A percentile compares a stretch with the other conserved stretches of the same genome.
phyloP scores from a whole-genome alignment of 768 basidiomycete species.

The Leccinum incarnatum region DNA sequence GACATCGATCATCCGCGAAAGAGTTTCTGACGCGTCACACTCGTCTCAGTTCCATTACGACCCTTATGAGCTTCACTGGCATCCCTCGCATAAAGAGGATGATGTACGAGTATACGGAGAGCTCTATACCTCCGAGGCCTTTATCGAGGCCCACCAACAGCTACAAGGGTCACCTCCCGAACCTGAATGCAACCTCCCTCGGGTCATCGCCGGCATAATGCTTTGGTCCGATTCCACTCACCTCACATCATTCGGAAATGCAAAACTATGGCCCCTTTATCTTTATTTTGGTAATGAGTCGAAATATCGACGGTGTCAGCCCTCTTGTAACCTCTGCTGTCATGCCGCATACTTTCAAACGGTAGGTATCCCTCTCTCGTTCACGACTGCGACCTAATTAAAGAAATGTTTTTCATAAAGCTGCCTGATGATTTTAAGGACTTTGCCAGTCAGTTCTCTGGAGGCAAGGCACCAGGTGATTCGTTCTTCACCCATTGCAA shows the following conservation, averaged over 20 bases:
- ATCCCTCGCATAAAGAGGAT: not conserved
- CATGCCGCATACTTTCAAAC: not conserved
- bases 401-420: not conserved
- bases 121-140: not conserved
- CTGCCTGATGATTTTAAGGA: not conserved
- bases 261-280: no score
- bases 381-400: no score
- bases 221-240: not conserved
- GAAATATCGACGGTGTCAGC: not conserved
- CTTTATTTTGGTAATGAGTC: not conserved
- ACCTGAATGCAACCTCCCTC: not conserved
- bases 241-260: not conserved
- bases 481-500: not conserved
- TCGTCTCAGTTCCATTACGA: not conserved
- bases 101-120: not conserved
- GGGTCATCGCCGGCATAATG: not conserved
- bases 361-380: not conserved
- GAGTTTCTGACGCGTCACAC: not conserved
- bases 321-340: not conserved
- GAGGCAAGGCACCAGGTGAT: not conserved
- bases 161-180: not conserved
- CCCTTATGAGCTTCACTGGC: not conserved
- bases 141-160: not conserved
- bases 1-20: no score
- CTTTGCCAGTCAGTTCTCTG: not conserved